phyloP scores from a whole-genome alignment of 2,329 filamentous ascomycete species.

The Aureobasidium namibiae region DNA sequence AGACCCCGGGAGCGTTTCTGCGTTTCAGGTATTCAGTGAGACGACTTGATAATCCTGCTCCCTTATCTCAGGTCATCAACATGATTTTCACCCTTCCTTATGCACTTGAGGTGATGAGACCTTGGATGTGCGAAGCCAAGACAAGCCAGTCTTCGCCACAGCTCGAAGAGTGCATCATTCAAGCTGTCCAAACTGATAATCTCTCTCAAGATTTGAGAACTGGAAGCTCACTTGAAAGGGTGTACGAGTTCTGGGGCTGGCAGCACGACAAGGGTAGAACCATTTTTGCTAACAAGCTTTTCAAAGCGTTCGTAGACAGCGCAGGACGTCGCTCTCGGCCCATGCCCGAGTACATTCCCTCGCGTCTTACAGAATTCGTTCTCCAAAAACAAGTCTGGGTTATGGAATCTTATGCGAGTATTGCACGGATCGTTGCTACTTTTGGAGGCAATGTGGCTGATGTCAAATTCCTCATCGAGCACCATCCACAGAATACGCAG shows the following conservation, averaged over 20 bases:
- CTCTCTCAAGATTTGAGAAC: not conserved
- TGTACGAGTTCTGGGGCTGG: not conserved
- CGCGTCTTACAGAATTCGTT: not conserved
- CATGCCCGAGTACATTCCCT: not conserved
- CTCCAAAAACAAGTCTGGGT: not conserved
- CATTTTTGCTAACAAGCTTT: not conserved
- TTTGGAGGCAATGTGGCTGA: not conserved
- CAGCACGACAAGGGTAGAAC: not conserved
- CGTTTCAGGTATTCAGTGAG: not conserved
- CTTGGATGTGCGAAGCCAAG: not conserved
- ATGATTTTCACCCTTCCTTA: not conserved
- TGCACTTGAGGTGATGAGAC: not conserved
- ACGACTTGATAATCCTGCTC: not conserved
- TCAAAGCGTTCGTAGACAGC: not conserved
- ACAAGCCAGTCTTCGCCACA: not conserved
- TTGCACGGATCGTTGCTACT: not conserved
- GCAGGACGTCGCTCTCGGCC: not conserved
- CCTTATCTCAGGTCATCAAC: not conserved
- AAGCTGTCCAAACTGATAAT: not conserved
- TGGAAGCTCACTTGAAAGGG: not conserved
- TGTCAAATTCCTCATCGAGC: not conserved
- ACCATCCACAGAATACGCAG: not conserved
- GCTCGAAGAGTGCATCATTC: not conserved
- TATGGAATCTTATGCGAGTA: not conserved
- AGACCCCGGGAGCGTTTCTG: not conserved